Base-by-base conservation (phyloP, 2,329 filamentous ascomycete genomes). In the Penicillium paneum region DNA sequence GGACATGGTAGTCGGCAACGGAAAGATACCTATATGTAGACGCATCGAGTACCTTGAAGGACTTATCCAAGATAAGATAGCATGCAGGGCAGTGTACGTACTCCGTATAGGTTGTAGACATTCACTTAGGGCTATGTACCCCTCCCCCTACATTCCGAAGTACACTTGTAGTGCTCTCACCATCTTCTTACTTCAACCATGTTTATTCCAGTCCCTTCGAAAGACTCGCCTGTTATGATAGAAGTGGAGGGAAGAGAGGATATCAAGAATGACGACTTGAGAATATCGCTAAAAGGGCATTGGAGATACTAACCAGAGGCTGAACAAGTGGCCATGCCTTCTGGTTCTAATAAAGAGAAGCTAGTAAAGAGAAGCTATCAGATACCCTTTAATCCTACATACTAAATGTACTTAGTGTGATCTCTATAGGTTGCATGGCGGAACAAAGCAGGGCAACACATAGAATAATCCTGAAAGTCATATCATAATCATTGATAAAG, bases 111-210 rank as follows among this genome's bases (percentile, higher is more conserved):
- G 19, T 13, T 44, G 32, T 28, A 1, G 5, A 15, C 11, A n/a
- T 24, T 34, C 12, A 8, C 32, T 15, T 36, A 35, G 49, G 8
- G 43, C 28, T 34, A 32, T 47, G 49, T 49, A n/a, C n/a, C 21
- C 50, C 54, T 17, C 24, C 62, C 61, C 70, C 54, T 58, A 62
- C 61, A 65, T 62, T 64, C 67, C 55, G 60, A 67, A 21, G 34
- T 48, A 31, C 17, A 43, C 41, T 32, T 5, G 13, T 3, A 12
- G 19, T 15, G 38, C 35, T 19, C 29, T 52, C 17, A 17, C 5
- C 17, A 15, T 39, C 3, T 39, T 39, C 8, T 17, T 15, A 39
- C 12, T 15, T 39, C 3, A 24, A 24, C 21, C 21, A 24, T 24
- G 21, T 24, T 24, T 24, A 24, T 24, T 24, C 21, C 21, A 24